phyloP scores from a whole-genome alignment of 1,139 yeast species.

The Yamadazyma epiphylla region DNA sequence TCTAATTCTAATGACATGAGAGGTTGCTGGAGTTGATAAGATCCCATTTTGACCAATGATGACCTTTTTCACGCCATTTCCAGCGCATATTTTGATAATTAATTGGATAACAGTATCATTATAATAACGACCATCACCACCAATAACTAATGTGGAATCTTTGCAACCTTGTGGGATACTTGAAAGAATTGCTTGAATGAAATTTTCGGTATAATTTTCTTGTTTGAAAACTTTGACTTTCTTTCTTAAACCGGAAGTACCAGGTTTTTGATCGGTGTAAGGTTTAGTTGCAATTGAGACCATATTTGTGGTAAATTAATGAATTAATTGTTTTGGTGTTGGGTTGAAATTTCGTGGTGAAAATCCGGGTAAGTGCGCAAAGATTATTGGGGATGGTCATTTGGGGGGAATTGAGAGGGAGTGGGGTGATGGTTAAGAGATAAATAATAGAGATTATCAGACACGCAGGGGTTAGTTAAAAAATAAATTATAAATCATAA shows the following conservation, averaged over 20 bases:
- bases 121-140: constrained; percentile 96
- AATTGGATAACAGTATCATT: constrained; percentile 78
- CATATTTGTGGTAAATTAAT: no score
- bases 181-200: constrained; percentile 78
- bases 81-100: constrained; percentile 82
- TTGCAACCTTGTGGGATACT: constrained; percentile 88
- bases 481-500: no score
- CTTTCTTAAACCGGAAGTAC: constrained; percentile 94
- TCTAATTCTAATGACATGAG: constrained; percentile 78
- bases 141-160: constrained; percentile 78
- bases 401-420: no score
- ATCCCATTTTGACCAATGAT: constrained; percentile 87
- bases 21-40: constrained; percentile 93
- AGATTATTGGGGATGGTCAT: no score
- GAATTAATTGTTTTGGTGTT: no score
- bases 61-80: constrained; percentile 82
- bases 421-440: no score
- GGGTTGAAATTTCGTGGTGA: no score
- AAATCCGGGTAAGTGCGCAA: no score
- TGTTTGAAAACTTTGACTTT: constrained; percentile 82
- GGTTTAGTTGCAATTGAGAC: constrained; percentile 55
- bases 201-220: constrained; percentile 85
- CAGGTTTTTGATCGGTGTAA: constrained; percentile 91
- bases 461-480: no score
- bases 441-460: no score